These are phyloP conservation scores for Cucurbita argyrosperma DNA, from an alignment of 306 rosid genomes.

Conservation along the genomic window DNA sequence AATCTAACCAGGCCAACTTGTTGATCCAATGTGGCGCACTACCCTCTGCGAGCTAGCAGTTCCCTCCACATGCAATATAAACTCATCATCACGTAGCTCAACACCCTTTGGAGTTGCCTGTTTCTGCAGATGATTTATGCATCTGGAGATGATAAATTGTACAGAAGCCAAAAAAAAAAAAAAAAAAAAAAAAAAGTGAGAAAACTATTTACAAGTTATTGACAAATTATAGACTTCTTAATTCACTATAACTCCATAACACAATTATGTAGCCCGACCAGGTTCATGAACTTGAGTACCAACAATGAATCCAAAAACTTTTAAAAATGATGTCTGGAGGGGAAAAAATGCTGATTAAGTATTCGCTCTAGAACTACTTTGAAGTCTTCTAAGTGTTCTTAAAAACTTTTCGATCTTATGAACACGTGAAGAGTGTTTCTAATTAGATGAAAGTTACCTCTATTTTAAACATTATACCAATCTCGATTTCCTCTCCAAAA, in stretches of 20 bases:
- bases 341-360: neutral
- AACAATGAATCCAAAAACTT: neutral
- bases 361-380: neutral
- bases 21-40: slow-evolving; percentile 72
- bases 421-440: neutral
- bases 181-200: neutral
- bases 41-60: slow-evolving; percentile 79
- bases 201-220: neutral
- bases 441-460: neutral
- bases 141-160: slow-evolving; percentile 17
- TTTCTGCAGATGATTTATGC: slow-evolving; percentile 45
- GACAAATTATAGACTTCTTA: neutral
- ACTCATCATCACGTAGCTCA: slow-evolving; percentile 65
- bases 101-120: slow-evolving; percentile 58
- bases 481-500: neutral
- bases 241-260: neutral
- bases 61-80: slow-evolving; percentile 80
- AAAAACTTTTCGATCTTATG: neutral
- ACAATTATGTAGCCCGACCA: neutral
- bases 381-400: neutral
- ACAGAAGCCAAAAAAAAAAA: neutral
- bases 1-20: slow-evolving; percentile 79
- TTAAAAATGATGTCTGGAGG: neutral
- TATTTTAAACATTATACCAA: neutral
- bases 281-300: too few relatives aligned